A percentile compares a stretch with the other conserved stretches of the same genome.
Conservation (phyloP, 2,329 filamentous ascomycete species). For the Penicillium sp. region DNA sequence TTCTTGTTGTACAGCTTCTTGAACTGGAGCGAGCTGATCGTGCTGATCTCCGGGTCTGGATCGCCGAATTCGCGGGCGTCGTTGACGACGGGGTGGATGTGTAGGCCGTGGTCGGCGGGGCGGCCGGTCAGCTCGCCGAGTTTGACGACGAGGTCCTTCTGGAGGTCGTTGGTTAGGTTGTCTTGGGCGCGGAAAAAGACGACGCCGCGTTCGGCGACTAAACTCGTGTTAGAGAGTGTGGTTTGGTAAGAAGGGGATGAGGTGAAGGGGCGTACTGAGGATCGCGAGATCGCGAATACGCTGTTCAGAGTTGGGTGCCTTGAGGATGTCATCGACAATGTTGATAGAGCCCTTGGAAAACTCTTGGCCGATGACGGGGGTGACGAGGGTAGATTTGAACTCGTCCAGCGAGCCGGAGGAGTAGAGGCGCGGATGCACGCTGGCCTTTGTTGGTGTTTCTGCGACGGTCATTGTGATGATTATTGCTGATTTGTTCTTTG, state of each 20-base stretch:
- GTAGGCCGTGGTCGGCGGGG: conserved; percentile 61
- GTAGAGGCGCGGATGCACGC: conserved; percentile 13
- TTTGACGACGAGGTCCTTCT: conserved; percentile 67
- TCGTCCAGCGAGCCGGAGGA: conserved; percentile 21
- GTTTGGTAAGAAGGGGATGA: not conserved
- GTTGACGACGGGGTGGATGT: conserved; percentile 66
- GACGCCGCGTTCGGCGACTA: conserved; percentile 71
- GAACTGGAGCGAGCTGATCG: conserved; percentile 63
- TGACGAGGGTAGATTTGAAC: conserved; percentile 27
- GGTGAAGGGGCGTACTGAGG: conserved; percentile 56
- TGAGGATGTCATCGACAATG: conserved; percentile 58
- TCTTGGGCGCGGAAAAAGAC: conserved; percentile 72
- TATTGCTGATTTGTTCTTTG: not conserved
- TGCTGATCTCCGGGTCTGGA: conserved; percentile 65
- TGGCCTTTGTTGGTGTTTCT: not conserved
- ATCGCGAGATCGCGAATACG: conserved; percentile 70
- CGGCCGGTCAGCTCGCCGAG: conserved; percentile 66
- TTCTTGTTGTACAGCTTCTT: conserved; percentile 50
- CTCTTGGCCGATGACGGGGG: conserved; percentile 49
- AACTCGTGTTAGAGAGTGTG: not conserved
- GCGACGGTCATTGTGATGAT: conserved; percentile 10
- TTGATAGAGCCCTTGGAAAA: conserved; percentile 42
- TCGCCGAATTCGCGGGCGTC: conserved; percentile 59
- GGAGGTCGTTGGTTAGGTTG: conserved; percentile 64
- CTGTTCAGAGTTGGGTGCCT: conserved; percentile 66